Evolutionary conservation across 495 filamentous ascomycete genomes (phyloP).

Genomic region (Bryoglossum gracile): DNA sequence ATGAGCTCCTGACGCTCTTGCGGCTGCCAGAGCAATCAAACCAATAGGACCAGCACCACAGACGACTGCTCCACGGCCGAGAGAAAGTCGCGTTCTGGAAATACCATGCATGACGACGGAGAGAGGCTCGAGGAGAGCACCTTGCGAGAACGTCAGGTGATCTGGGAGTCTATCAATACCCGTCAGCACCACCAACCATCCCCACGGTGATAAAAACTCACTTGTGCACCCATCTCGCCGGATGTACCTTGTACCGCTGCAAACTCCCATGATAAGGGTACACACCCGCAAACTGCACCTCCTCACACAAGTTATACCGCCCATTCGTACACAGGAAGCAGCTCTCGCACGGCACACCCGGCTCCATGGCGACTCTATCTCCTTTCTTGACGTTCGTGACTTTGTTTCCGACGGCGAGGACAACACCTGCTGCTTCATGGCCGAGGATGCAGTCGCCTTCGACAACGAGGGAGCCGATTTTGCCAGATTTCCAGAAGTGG

Average conservation of each 20-base stretch:
- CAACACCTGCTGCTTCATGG: constrained; percentile 74
- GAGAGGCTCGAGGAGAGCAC: constrained; percentile 48
- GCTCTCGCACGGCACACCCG: constrained; percentile 40
- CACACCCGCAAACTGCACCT: constrained; percentile 47
- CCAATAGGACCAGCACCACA: constrained; percentile 51
- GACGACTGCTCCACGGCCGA: constrained; percentile 43
- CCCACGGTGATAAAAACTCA: constrained; percentile 20
- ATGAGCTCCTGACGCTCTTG: constrained; percentile 54
- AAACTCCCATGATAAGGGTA: constrained; percentile 52
- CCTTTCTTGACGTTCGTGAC: constrained; percentile 66
- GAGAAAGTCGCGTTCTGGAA: constrained; percentile 35
- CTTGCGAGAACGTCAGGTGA: constrained; percentile 38
- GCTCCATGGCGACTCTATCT: constrained; percentile 61
- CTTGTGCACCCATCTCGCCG: constrained; percentile 43
- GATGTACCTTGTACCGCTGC: constrained; percentile 51
- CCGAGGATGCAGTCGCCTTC: constrained; percentile 45
- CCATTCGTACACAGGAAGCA: constrained; percentile 44
- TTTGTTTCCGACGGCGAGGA: constrained; percentile 56
- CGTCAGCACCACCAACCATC: background rate
- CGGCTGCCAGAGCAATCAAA: constrained; percentile 41
- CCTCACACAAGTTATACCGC: constrained; percentile 44
- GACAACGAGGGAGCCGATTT: constrained; percentile 32
- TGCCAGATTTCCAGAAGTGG: constrained; percentile 47
- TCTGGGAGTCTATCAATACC: constrained; percentile 40
- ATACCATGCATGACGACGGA: constrained; percentile 46